phyloP scores from a whole-genome alignment of 2,329 filamentous ascomycete genomes.

The Drechmeria coniospora region DNA sequence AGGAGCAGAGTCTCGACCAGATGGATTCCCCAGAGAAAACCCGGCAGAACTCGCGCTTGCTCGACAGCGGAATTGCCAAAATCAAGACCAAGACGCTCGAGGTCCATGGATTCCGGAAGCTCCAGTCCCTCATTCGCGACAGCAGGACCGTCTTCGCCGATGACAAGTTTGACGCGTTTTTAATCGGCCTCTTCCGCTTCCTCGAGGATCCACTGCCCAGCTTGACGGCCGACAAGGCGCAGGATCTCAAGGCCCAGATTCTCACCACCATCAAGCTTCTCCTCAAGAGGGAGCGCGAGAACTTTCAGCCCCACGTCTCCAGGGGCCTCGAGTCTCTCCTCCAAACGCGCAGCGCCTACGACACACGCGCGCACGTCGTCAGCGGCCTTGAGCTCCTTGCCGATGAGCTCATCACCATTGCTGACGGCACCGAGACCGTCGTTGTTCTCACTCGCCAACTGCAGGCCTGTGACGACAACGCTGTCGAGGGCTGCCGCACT shows the following conservation, averaged over 20 bases:
- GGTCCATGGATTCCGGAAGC: constrained; percentile 64
- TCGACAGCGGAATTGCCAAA: constrained; percentile 60
- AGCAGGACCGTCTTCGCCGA: constrained; percentile 47
- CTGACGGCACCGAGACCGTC: constrained; percentile 45
- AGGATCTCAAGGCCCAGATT: constrained; percentile 60
- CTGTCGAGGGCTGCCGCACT: constrained; percentile 31
- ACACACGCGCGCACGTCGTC: constrained; percentile 55
- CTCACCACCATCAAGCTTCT: constrained; percentile 60
- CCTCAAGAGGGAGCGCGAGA: constrained; percentile 49
- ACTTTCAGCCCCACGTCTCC: constrained; percentile 52
- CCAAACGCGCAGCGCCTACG: constrained; percentile 48
- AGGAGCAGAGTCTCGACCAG: constrained; percentile 8
- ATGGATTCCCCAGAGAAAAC: constrained; percentile 29
- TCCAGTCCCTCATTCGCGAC: constrained; percentile 60
- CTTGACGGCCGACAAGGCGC: constrained; percentile 45
- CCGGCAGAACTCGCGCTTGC: constrained; percentile 43
- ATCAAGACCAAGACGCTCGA: constrained; percentile 59
- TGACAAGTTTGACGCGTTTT: constrained; percentile 52
- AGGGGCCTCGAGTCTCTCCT: constrained; percentile 53
- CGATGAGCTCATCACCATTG: constrained; percentile 53
- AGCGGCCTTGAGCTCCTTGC: constrained; percentile 59
- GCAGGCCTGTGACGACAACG: constrained; percentile 22
- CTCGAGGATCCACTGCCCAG: constrained; percentile 45
- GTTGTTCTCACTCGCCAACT: constrained; percentile 37
- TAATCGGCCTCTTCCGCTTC: constrained; percentile 55